A percentile compares a stretch with the other conserved stretches of the same genome.
phyloP scores from a whole-genome alignment of 2,329 filamentous ascomycete species.

The Arthrobotrys iridis region DNA sequence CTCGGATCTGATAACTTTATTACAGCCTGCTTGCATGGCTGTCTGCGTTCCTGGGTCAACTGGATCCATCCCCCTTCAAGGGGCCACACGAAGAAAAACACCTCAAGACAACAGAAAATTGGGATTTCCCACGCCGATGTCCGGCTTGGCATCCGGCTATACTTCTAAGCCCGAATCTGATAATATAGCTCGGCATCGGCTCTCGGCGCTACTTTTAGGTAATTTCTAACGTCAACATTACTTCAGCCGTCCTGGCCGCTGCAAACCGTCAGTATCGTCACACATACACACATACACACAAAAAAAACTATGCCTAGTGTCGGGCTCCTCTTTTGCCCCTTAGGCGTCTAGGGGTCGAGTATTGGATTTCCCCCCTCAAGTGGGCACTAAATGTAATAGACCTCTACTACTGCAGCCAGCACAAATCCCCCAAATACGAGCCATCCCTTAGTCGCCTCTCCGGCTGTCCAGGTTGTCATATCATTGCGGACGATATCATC shows the following conservation, averaged over 20 bases:
- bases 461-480: slow-evolving; percentile 3
- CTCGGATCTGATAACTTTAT: slow-evolving; percentile 55
- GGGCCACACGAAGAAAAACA: slow-evolving; percentile 15
- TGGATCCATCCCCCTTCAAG: neutral
- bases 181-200: slow-evolving; percentile 20
- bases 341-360: too few relatives aligned
- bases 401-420: slow-evolving; percentile 8
- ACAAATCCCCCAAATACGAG: slow-evolving; percentile 27
- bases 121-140: slow-evolving; percentile 16
- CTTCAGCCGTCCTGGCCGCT: neutral
- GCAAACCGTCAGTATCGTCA: slow-evolving; percentile 1
- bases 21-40: slow-evolving; percentile 22
- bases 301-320: neutral
- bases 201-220: slow-evolving; percentile 19
- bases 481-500: slow-evolving; percentile 19
- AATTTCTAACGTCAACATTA: slow-evolving; percentile 12
- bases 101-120: neutral
- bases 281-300: neutral
- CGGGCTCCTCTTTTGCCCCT: neutral
- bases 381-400: slow-evolving; percentile 21
- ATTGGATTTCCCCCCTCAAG: neutral
- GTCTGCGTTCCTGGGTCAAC: slow-evolving; percentile 3
- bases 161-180: slow-evolving; percentile 13
- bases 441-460: slow-evolving; percentile 32
- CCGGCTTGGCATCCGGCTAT: slow-evolving; percentile 29